Percentiles rank a stretch among this genome's conserved stretches.
phyloP scores from a whole-genome alignment of 2,329 filamentous ascomycete species.

The Onygenales sp. region DNA sequence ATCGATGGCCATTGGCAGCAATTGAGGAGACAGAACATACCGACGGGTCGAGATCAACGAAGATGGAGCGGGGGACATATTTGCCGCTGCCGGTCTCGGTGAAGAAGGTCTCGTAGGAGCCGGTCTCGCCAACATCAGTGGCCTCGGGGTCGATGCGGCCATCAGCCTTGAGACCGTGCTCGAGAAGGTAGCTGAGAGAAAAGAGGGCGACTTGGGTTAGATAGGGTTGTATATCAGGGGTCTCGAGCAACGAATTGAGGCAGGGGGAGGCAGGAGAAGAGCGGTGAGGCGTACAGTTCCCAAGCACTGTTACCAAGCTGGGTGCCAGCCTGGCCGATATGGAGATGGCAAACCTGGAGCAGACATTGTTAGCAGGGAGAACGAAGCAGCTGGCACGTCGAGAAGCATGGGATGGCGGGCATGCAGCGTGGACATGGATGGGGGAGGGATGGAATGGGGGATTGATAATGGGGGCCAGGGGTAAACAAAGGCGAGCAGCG shows the following conservation, averaged over 20 bases:
- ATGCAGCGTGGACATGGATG: background rate
- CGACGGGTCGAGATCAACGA: conserved; percentile 57
- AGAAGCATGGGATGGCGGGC: background rate
- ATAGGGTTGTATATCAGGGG: background rate
- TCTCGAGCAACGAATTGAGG: background rate
- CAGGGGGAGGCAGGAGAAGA: conserved; percentile 9
- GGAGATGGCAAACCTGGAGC: conserved; percentile 53
- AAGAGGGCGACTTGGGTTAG: background rate
- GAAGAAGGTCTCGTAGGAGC: conserved; percentile 58
- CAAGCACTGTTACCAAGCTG: conserved; percentile 61
- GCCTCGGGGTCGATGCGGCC: conserved; percentile 49
- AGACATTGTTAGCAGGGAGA: conserved; percentile 2
- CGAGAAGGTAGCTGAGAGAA: conserved; percentile 49
- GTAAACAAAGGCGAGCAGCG: conserved; percentile 12
- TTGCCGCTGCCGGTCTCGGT: conserved; percentile 55
- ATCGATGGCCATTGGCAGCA: background rate
- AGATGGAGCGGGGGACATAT: conserved; percentile 60
- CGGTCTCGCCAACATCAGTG: conserved; percentile 42
- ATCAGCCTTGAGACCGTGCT: conserved; percentile 55
- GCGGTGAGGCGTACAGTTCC: conserved; percentile 50
- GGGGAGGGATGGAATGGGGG: conserved; percentile 10
- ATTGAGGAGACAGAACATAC: conserved; percentile 26
- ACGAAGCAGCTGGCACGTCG: background rate
- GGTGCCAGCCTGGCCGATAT: conserved; percentile 59
- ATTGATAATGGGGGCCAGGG: conserved; percentile 9